Evolutionary conservation across 768 basidiomycete genomes (phyloP), one percentile per base, ranked within the genome.

Genomic region (Mycena filopes): DNA sequence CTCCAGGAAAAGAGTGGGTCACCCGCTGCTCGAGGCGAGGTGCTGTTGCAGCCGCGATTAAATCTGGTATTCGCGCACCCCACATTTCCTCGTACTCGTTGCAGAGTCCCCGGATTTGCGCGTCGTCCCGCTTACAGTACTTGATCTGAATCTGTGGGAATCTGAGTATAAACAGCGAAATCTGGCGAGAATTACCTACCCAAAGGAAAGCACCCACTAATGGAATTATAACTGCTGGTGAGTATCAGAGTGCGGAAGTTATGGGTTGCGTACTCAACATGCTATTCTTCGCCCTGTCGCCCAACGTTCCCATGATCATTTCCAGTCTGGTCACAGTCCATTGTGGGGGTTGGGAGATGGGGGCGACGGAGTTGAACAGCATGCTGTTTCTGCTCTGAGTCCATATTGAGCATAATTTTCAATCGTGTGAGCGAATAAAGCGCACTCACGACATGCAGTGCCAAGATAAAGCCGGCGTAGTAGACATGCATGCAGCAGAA

Each of bases 401-500:
- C n/a, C n/a, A 36, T 21, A 33, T 49, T 31, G 13, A 31, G 25
- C 10, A 26, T 46, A 40, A 46, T 38, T 53, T 43, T 25, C 29
- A 47, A 21, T n/a, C 9, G 36, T 15, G 48, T 15, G 42, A 50
- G 9, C 31, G 38, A 43, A 41, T 40, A 40, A 23, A 60, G 60
- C 60, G 51, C 65, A 82, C 86, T 78, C 71, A 93, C 92, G 75
- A 83, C 81, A 69, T 86, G 84, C 41, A 94, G 73, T 21, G 86
- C 88, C 57, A 93, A 81, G 33, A 84, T 78, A 70, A 87, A 88
- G 63, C 89, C 89, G 43, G 89, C 90, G 69, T 94, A 86, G 66
- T 90, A 80, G 47, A 87, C 81, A 74, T 95, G 92, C 82, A 93
- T 90, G 73, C 83, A 82, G 68, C 86, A 91, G 78, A 86, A 95